Conservation (phyloP, 2,329 filamentous ascomycete species). For the Pseudogymnoascus sp. region DNA sequence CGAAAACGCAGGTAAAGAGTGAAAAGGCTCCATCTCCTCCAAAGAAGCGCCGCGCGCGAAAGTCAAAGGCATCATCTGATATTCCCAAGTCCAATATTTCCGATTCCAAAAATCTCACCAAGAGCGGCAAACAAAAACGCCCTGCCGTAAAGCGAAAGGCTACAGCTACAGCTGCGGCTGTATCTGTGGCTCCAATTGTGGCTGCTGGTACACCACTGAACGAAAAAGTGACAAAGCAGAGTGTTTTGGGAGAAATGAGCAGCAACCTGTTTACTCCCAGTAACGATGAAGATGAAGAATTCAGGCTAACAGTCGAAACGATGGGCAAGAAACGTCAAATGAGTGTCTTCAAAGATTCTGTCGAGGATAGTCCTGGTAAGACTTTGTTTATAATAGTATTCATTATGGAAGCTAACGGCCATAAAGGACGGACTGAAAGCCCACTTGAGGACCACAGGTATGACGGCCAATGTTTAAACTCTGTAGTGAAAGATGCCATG, state of each 20-base stretch:
- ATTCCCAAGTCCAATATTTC: slow-evolving; percentile 18
- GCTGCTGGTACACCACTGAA: slow-evolving; percentile 14
- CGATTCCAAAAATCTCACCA: slow-evolving; percentile 11
- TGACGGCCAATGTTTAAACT: background rate
- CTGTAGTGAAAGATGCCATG: background rate
- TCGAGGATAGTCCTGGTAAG: slow-evolving; percentile 24
- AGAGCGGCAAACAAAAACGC: slow-evolving; percentile 8
- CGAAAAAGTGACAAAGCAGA: background rate
- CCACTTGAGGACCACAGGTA: slow-evolving; percentile 26
- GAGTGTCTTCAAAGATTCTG: slow-evolving; percentile 23
- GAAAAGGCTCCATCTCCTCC: slow-evolving; percentile 15
- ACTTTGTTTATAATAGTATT: background rate
- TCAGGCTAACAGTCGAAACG: slow-evolving; percentile 22
- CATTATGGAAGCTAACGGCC: slow-evolving; percentile 8
- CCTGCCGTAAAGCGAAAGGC: slow-evolving; percentile 15
- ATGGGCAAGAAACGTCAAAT: slow-evolving; percentile 24
- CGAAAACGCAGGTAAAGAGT: background rate
- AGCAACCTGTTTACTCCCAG: slow-evolving; percentile 14
- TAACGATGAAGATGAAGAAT: slow-evolving; percentile 26
- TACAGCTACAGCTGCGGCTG: slow-evolving; percentile 4
- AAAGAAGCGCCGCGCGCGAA: slow-evolving; percentile 24
- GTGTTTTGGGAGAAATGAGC: background rate
- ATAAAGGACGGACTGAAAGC: slow-evolving; percentile 23
- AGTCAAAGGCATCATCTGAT: slow-evolving; percentile 10
- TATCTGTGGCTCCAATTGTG: slow-evolving; percentile 10